Evolutionary conservation across 78 protist genomes (phyloP).

Genomic region (Goniomonas avonlea): DNA sequence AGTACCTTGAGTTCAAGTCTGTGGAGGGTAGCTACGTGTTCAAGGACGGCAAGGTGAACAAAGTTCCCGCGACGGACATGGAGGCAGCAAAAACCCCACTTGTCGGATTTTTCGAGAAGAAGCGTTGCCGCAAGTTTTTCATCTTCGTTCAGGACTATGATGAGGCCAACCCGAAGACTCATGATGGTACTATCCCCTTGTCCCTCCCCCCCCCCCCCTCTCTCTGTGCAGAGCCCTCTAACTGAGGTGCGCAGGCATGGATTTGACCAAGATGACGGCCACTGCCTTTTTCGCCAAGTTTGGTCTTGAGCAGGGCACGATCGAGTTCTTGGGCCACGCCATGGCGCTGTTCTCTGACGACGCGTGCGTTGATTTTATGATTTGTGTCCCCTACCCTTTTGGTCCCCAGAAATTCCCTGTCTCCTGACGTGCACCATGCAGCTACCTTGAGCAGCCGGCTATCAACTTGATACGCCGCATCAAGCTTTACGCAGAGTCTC

Average conservation of each 20-base stretch:
- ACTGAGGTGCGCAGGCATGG: conserved; percentile 17
- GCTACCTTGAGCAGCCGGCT: conserved; percentile 72
- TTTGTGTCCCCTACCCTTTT: too few relatives aligned
- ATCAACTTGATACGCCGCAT: conserved; percentile 54
- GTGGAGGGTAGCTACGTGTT: conserved; percentile 84
- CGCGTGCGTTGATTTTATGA: too few relatives aligned
- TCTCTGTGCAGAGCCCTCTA: not conserved
- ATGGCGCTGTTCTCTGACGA: conserved; percentile 84
- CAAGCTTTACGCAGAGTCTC: conserved; percentile 78
- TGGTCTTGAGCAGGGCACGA: conserved; percentile 65
- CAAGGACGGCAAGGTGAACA: conserved; percentile 57
- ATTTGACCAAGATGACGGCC: conserved; percentile 64
- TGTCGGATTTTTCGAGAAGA: conserved; percentile 94
- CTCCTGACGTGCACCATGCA: too few relatives aligned
- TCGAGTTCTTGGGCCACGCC: conserved; percentile 95
- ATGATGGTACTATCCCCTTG: too few relatives aligned
- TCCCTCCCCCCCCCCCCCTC: not conserved
- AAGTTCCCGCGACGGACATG: conserved; percentile 87
- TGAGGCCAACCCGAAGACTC: conserved; percentile 58
- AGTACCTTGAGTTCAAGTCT: conserved; percentile 91
- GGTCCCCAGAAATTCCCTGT: too few relatives aligned
- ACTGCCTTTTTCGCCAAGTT: conserved; percentile 72
- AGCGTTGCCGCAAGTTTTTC: conserved; percentile 73
- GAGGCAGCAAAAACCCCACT: conserved; percentile 86
- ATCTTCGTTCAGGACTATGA: conserved; percentile 68